Base-by-base conservation (phyloP, 164 flowering plant species). In the Hamamelis virginiana region DNA sequence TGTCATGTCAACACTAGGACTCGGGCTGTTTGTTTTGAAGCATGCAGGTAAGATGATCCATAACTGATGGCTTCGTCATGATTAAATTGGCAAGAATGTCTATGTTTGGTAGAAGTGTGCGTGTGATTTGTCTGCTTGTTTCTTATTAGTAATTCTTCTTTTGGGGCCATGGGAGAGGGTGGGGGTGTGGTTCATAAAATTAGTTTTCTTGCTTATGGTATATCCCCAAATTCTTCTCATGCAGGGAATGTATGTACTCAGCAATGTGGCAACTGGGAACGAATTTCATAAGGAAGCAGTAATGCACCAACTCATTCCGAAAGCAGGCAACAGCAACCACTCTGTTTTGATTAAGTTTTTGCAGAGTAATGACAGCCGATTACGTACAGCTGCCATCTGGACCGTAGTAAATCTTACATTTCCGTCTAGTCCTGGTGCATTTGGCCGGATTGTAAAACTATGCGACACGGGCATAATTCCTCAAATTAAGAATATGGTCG, bases 211-310 rank as follows among this genome's bases (percentile, higher is more conserved):
- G 14, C 43, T 62, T 28, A 38, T 43, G 10, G n/a, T 43, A 27
- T 12, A 26, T n/a, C 55, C 23, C 26, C 3, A 65, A 59, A 51
- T 56, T 16, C 57, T 68, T 65, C 13, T 69, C 1, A 27, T 75
- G 46, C 63, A 96, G 99, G 98, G 92, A 68, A 86, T 96, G 95
- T 89, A 86, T 72, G 85, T 80, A 21, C 87, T 96, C n/a, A 58
- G 79, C 82, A 96, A 96, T 74, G 80, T 96, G 64, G 90, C 96
- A 53, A 77, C 89, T 76, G 99, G 97, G 50, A 83, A 74, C 65
- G 92, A 91, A 74, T 70, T 79, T 69, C 97, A 93, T 68, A 93
- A 96, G 77, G 97, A 93, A 70, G 90, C 91, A 22, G 91, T 90
- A 16, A 84, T 90, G 93, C 80, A 82, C 58, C 86, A 80, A 75